Conservation (phyloP, 345 rosid genomes). For the Carallia pectinifolia region DNA sequence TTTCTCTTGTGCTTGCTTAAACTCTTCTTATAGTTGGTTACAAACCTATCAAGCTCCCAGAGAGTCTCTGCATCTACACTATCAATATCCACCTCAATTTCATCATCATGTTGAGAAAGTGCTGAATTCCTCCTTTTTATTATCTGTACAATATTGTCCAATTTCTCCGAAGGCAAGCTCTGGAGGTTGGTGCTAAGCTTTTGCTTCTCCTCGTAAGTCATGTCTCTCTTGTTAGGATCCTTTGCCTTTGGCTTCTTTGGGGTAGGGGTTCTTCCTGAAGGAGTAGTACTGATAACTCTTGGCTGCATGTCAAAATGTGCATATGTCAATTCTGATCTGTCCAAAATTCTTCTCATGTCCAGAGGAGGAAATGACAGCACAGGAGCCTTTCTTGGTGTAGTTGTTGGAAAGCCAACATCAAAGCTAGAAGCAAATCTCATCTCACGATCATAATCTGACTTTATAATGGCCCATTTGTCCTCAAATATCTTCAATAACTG, state of each 20-base stretch:
- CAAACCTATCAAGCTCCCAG: constrained; percentile 98
- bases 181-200: constrained; percentile 87
- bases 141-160: constrained; percentile 87
- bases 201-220: constrained; percentile 97
- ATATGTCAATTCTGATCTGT: constrained; percentile 66
- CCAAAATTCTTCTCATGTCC: constrained; percentile 68
- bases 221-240: constrained; percentile 90
- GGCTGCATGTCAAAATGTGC: constrained; percentile 39
- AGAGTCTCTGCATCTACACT: constrained; percentile 95
- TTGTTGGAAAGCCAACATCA: constrained; percentile 53
- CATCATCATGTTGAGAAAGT: constrained; percentile 76
- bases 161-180: constrained; percentile 84
- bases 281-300: constrained; percentile 59
- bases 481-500: constrained; percentile 68
- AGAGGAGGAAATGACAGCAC: constrained; percentile 59
- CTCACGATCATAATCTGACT: constrained; percentile 74
- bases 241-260: constrained; percentile 95
- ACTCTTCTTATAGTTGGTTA: constrained; percentile 88
- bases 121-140: constrained; percentile 86
- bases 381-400: constrained; percentile 61
- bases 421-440: constrained; percentile 52
- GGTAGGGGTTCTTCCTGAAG: constrained; percentile 79
- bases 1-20: constrained; percentile 95
- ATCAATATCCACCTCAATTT: constrained; percentile 96
- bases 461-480: constrained; percentile 79